Evolutionary conservation across 257 asterid genomes (phyloP).

Genomic region (Jasminum sambac): DNA sequence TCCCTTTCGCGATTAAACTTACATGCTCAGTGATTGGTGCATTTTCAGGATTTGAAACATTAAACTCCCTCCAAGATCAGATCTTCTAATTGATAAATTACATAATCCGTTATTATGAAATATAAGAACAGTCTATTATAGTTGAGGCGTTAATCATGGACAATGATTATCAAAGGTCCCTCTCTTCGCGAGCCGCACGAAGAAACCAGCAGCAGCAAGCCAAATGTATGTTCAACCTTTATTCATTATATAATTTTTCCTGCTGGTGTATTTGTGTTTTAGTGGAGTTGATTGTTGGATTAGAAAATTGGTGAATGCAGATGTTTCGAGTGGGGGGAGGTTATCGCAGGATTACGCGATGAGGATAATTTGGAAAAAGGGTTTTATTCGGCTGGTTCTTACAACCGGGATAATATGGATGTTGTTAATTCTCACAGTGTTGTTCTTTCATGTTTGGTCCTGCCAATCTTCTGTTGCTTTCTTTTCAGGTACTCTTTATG

Average conservation of each 20-base stretch:
- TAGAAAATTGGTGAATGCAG: conserved; percentile 30
- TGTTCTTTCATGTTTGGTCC: conserved; percentile 63
- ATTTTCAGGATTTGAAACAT: not conserved
- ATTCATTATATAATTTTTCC: not conserved
- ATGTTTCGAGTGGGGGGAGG: conserved; percentile 40
- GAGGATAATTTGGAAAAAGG: conserved; percentile 56
- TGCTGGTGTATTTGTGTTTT: conserved; percentile 14
- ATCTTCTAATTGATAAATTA: conserved; percentile 28
- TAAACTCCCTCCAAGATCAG: conserved; percentile 23
- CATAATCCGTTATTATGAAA: conserved; percentile 7
- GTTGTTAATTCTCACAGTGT: conserved; percentile 51
- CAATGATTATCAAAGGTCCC: conserved; percentile 38
- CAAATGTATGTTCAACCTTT: conserved; percentile 33
- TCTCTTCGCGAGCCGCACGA: conserved; percentile 52
- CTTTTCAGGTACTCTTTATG: conserved; percentile 42
- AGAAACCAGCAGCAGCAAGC: conserved; percentile 44
- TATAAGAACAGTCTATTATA: conserved; percentile 15
- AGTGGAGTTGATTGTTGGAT: not conserved
- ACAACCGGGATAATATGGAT: conserved; percentile 64
- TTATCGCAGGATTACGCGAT: conserved; percentile 42
- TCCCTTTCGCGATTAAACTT: not conserved
- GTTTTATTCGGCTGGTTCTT: conserved; percentile 54
- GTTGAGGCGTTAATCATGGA: conserved; percentile 39
- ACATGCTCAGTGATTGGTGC: not conserved
- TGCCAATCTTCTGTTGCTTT: conserved; percentile 56